Evolutionary conservation across 148 eudicot species (phyloP), one percentile per base, ranked within the genome.

Genomic region (Chenopodium suecicum): DNA sequence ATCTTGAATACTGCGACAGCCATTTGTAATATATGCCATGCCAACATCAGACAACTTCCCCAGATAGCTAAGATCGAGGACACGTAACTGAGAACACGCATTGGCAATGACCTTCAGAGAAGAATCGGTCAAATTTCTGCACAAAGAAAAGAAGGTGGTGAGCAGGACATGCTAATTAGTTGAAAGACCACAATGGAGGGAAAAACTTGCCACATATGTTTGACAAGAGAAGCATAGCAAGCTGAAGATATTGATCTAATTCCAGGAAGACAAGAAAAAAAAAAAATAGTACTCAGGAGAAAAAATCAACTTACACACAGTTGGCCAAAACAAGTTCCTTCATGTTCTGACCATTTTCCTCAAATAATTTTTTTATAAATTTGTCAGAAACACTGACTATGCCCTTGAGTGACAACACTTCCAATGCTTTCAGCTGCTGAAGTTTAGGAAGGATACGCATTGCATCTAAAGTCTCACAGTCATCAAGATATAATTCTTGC

Each of bases 81-180:
- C 93, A 78, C 83, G 65, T 86, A 96, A 78, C 52, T 85, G 88
- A 54, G 90, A 73, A 78, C 99, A 96, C 29, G 66, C 90, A 81
- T 89, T 86, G 37, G 91, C 87, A 82, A 94, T 94, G 70, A 78
- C 88, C 87, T 87, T 88, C 77, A 90, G 27, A 29, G 98, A 88
- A n/a, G 79, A 75, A 90, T 96, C 94, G 16, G 91, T 89, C 88
- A 96, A 86, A 60, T 88, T 89, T 88, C 99, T 96, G 95, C 88
- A 91, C 56, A 83, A 78, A 83, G 52, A 32, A 85, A 48, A 58
- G 37, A 48, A 58, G 37, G 79, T 22, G 48, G 58, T 29, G 63
- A 79, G 70, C 27, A 27, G 19, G 48, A 81, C 27, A 50, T 20
- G 25, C 56, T 65, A 81, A n/a, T 48, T 81, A 12, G 25, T 44